phyloP scores from a whole-genome alignment of 2,329 filamentous ascomycete genomes.

The Bipolaris bicolor region DNA sequence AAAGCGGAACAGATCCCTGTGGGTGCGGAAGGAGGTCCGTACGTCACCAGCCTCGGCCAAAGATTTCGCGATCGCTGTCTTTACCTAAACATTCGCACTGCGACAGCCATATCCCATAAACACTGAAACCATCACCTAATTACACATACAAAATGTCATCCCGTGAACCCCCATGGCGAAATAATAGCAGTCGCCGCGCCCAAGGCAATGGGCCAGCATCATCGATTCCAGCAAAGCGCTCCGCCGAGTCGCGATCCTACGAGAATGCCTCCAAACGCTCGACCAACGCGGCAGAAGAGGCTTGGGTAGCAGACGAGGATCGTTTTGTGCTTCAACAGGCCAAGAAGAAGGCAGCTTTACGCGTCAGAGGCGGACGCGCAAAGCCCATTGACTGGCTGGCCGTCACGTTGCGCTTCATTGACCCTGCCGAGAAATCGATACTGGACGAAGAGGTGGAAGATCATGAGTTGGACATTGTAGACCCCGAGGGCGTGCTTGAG shows the following conservation, averaged over 20 bases:
- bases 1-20: constrained; percentile 8
- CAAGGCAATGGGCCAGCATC: constrained; percentile 31
- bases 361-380: constrained; percentile 87
- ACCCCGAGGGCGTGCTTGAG: constrained; percentile 82
- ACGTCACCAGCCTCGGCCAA: constrained; percentile 29
- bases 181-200: constrained; percentile 26
- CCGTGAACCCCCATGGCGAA: constrained; percentile 45
- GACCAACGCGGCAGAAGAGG: constrained; percentile 56
- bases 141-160: constrained; percentile 32
- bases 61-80: constrained; percentile 18
- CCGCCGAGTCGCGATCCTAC: constrained; percentile 51
- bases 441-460: constrained; percentile 86
- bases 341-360: constrained; percentile 96
- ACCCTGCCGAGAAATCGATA: constrained; percentile 73
- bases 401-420: constrained; percentile 87
- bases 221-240: constrained; percentile 52
- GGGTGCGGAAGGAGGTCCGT: constrained; percentile 18
- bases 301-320: constrained; percentile 92
- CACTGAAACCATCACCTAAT: background rate
- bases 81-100: background rate
- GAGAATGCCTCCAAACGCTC: constrained; percentile 50
- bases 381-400: constrained; percentile 93
- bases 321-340: constrained; percentile 94
- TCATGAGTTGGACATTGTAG: constrained; percentile 73
- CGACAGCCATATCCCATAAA: constrained; percentile 1